Percentiles rank a stretch among this genome's conserved stretches.
phyloP scores from a whole-genome alignment of 352 stramenopile species.

The Phytophthora cactorum region DNA sequence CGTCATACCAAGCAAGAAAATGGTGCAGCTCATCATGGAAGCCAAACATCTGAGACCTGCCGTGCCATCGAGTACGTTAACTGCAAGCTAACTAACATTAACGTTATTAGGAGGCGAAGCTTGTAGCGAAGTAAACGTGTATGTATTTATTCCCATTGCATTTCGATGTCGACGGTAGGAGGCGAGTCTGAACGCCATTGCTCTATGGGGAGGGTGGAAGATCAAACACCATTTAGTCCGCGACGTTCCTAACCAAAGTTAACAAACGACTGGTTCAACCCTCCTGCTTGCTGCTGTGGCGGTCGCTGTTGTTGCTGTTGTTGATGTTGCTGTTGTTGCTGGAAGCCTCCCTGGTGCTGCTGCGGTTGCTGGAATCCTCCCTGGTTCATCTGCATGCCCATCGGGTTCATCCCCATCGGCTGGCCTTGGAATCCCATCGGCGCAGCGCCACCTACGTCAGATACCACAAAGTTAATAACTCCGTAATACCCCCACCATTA shows the following conservation, averaged over 20 bases:
- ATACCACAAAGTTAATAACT: neutral
- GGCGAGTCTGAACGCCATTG: constrained; percentile 12
- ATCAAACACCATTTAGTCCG: constrained; percentile 39
- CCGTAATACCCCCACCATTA: neutral
- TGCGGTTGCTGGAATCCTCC: constrained; percentile 40
- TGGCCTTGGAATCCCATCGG: constrained; percentile 63
- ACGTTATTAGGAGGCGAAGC: neutral
- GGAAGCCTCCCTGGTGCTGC: constrained; percentile 25
- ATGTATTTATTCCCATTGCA: constrained; percentile 34
- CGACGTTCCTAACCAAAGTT: constrained; percentile 58
- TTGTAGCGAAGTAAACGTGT: constrained; percentile 19
- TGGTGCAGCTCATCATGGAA: constrained; percentile 43
- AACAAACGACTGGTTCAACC: constrained; percentile 81
- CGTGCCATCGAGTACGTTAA: neutral
- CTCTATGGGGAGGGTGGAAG: constrained; percentile 34
- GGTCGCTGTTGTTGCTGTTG: constrained; percentile 40
- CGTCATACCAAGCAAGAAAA: constrained; percentile 37
- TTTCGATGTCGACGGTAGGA: constrained; percentile 20
- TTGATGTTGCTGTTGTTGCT: constrained; percentile 41
- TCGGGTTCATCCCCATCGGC: constrained; percentile 66
- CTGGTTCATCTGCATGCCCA: constrained; percentile 66
- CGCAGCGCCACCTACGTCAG: constrained; percentile 33
- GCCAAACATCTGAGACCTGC: constrained; percentile 29
- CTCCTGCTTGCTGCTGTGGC: constrained; percentile 49
- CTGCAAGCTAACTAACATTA: neutral